These are phyloP conservation scores for Iberis pinnata DNA, from an alignment of 345 rosid species.

Conservation along the genomic window DNA sequence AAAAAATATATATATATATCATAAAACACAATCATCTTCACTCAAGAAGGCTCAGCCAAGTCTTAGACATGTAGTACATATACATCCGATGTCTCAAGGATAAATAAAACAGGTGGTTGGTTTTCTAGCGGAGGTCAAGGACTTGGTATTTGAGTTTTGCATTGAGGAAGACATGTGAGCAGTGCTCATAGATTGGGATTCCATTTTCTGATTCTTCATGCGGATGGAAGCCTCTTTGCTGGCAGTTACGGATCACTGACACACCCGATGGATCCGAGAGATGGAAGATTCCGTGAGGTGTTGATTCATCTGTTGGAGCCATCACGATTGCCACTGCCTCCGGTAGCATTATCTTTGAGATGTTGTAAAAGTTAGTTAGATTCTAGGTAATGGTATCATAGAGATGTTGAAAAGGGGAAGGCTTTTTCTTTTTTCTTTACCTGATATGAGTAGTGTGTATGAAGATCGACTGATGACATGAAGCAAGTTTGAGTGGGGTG, in stretches of 20 bases:
- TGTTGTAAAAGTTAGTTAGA: not conserved
- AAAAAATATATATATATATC: too few relatives aligned
- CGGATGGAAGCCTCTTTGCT: constrained; percentile 95
- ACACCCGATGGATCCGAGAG: constrained; percentile 90
- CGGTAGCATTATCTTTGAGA: constrained; percentile 78
- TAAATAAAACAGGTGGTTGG: too few relatives aligned
- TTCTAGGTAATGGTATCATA: not conserved
- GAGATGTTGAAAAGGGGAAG: not conserved
- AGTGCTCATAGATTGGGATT: constrained; percentile 78
- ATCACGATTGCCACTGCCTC: constrained; percentile 91
- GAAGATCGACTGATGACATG: constrained; percentile 99
- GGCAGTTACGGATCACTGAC: constrained; percentile 78
- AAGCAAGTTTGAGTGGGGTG: constrained; percentile 96
- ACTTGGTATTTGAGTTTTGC: constrained; percentile 56
- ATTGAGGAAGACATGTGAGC: constrained; percentile 89
- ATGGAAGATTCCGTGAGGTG: constrained; percentile 94
- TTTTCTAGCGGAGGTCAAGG: constrained; percentile 72
- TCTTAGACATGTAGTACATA: too few relatives aligned
- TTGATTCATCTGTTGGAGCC: constrained; percentile 88
- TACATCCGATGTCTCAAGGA: too few relatives aligned
- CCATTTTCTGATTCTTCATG: constrained; percentile 87
- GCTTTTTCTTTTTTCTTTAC: constrained; percentile 27
- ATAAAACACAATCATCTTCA: too few relatives aligned
- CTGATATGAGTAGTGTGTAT: constrained; percentile 98
- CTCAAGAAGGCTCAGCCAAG: too few relatives aligned